Evolutionary conservation across 2,329 filamentous ascomycete species (phyloP).

Genomic region (Pseudogymnoascus sp.): DNA sequence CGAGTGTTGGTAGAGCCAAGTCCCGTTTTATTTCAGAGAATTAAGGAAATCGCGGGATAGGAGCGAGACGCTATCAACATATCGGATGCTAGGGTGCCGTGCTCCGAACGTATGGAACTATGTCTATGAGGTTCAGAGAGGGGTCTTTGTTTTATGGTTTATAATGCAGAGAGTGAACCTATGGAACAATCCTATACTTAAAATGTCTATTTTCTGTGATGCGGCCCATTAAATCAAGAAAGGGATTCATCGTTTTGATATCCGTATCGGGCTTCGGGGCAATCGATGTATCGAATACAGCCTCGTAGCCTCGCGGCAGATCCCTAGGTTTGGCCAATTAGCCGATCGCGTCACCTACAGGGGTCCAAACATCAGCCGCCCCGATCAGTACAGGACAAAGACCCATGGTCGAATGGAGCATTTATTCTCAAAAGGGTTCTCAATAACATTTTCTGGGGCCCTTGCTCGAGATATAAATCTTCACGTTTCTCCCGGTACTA

Average conservation of each 20-base stretch:
- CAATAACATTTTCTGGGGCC: constrained; percentile 3
- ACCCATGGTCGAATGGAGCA: not conserved
- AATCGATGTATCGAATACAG: not conserved
- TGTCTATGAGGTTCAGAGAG: not conserved
- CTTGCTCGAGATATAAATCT: not conserved
- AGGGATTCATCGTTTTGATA: not conserved
- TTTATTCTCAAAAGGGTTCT: not conserved
- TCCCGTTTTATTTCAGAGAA: not conserved
- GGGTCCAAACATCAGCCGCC: not conserved
- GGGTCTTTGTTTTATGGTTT: not conserved
- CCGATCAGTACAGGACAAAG: not conserved
- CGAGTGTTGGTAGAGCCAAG: not conserved
- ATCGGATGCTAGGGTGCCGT: constrained; percentile 2
- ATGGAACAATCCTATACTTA: not conserved
- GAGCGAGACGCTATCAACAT: constrained; percentile 3
- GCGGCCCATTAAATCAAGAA: not conserved
- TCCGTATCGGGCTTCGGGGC: not conserved
- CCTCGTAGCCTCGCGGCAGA: constrained; percentile 2
- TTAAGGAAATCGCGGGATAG: constrained; percentile 2
- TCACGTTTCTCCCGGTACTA: not conserved
- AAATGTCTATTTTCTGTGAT: not conserved
- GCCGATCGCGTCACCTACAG: not conserved
- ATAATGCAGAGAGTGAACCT: not conserved
- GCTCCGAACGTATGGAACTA: not conserved
- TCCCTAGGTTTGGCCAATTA: not conserved